These are phyloP conservation scores for Scleromitrula shiraiana DNA, from an alignment of 2,329 filamentous ascomycete genomes.

Conservation along the genomic window DNA sequence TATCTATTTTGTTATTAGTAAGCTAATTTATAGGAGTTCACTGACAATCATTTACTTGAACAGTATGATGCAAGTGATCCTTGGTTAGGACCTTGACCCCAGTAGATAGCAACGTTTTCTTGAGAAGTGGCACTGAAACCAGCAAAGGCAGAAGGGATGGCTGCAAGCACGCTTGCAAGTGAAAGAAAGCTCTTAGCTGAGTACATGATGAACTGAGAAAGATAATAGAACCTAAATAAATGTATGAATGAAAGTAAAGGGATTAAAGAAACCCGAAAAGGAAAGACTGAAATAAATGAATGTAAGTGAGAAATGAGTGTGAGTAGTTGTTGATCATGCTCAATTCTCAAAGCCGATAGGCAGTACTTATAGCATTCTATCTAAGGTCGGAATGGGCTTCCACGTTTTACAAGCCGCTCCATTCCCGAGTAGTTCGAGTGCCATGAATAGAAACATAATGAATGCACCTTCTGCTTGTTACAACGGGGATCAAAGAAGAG, in stretches of 20 bases:
- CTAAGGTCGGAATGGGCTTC: neutral
- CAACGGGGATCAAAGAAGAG: slow-evolving; percentile 2
- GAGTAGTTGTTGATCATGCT: slow-evolving; percentile 7
- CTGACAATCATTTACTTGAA: slow-evolving; percentile 1
- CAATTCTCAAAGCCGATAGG: neutral
- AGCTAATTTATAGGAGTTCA: neutral
- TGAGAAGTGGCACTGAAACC: slow-evolving; percentile 35
- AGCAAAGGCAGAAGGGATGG: slow-evolving; percentile 30
- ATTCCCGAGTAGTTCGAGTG: neutral
- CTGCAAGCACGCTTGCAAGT: slow-evolving; percentile 5
- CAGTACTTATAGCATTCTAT: slow-evolving; percentile 6
- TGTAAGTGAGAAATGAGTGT: slow-evolving; percentile 7
- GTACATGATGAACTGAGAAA: slow-evolving; percentile 10
- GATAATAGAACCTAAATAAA: slow-evolving; percentile 1
- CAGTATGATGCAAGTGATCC: slow-evolving; percentile 8
- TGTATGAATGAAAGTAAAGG: slow-evolving; percentile 8
- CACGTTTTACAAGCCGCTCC: neutral
- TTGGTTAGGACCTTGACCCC: slow-evolving; percentile 37
- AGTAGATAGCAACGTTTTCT: slow-evolving; percentile 55
- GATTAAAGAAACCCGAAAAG: slow-evolving; percentile 5
- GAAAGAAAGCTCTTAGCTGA: slow-evolving; percentile 6
- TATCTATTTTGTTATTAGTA: neutral
- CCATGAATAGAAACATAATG: slow-evolving; percentile 6
- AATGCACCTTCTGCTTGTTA: neutral
- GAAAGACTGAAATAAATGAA: slow-evolving; percentile 8